phyloP scores from a whole-genome alignment of 2,329 filamentous ascomycete species.

The Chaetomium strumarium region DNA sequence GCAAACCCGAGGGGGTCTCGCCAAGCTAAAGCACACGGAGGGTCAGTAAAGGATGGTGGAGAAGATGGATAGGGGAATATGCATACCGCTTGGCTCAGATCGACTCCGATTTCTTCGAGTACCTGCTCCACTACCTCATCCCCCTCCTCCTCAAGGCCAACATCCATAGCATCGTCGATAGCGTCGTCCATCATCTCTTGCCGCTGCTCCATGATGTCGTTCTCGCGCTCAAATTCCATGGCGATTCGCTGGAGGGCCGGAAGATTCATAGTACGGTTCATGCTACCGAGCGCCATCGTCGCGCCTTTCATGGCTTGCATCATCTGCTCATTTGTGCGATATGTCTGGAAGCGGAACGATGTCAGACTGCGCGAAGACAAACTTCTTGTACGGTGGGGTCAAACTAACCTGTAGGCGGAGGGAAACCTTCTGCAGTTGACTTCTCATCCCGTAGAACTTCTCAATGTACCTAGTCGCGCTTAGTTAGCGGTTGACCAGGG shows the following conservation, averaged over 20 bases:
- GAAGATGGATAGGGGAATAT: not conserved
- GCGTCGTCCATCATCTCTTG: conserved; percentile 99
- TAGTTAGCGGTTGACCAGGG: not conserved
- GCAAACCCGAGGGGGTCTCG: conserved; percentile 80
- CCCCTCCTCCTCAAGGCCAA: conserved; percentile 86
- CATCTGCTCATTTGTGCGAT: conserved; percentile 98
- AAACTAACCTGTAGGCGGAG: conserved; percentile 75
- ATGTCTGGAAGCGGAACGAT: conserved; percentile 55
- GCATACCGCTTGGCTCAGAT: conserved; percentile 82
- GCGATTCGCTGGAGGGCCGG: conserved; percentile 92
- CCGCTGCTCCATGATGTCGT: conserved; percentile 98
- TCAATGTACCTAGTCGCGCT: conserved; percentile 69
- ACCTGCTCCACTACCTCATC: conserved; percentile 97
- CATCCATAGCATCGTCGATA: conserved; percentile 91
- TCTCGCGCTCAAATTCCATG: conserved; percentile 98
- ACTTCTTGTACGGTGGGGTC: not conserved
- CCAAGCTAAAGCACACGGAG: conserved; percentile 58
- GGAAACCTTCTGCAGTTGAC: conserved; percentile 92
- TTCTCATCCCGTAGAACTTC: conserved; percentile 98
- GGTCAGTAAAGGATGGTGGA: conserved; percentile 25
- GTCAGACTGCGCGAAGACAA: not conserved
- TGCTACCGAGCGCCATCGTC: conserved; percentile 84
- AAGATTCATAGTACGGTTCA: conserved; percentile 98
- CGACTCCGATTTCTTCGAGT: conserved; percentile 91
- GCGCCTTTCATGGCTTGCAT: conserved; percentile 99